phyloP scores from a whole-genome alignment of 176 grass and related monocot genomes.

The Elaeis guineensis region DNA sequence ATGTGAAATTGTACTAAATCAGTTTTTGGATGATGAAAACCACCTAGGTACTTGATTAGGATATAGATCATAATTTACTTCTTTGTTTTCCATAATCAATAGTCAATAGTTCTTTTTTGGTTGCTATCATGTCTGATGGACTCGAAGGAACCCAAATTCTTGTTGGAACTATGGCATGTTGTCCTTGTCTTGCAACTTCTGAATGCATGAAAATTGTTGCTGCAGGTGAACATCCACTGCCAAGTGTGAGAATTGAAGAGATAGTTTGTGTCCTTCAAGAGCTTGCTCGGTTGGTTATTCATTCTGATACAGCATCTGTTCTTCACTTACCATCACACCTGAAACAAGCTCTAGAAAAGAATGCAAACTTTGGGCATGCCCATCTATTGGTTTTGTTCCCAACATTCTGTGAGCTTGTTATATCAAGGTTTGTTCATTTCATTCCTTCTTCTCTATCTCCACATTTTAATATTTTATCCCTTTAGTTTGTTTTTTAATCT shows the following conservation, averaged over 20 bases:
- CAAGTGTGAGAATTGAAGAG: constrained; percentile 74
- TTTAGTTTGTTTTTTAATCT: neutral
- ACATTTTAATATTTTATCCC: neutral
- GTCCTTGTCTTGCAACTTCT: neutral
- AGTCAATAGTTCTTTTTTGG: no score
- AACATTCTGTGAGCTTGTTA: constrained; percentile 78
- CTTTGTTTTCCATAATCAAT: constrained; percentile 1
- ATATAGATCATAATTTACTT: constrained; percentile 9
- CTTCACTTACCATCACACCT: constrained; percentile 59
- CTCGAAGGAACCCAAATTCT: no score
- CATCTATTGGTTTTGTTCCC: constrained; percentile 91
- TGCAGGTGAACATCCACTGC: constrained; percentile 74
- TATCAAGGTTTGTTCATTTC: constrained; percentile 68
- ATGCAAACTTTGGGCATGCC: constrained; percentile 36
- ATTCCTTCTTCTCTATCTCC: neutral
- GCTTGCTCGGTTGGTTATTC: constrained; percentile 77
- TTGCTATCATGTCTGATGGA: no score
- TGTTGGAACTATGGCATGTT: no score
- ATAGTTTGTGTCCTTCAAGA: constrained; percentile 79
- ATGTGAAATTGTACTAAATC: constrained; percentile 76
- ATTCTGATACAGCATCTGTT: constrained; percentile 42
- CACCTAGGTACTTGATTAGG: constrained; percentile 48
- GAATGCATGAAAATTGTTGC: constrained; percentile 2
- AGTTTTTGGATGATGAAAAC: constrained; percentile 94
- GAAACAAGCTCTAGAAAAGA: constrained; percentile 45